Conservation (phyloP, 2,329 filamentous ascomycete genomes). For the Paraconiothyrium sp. region DNA sequence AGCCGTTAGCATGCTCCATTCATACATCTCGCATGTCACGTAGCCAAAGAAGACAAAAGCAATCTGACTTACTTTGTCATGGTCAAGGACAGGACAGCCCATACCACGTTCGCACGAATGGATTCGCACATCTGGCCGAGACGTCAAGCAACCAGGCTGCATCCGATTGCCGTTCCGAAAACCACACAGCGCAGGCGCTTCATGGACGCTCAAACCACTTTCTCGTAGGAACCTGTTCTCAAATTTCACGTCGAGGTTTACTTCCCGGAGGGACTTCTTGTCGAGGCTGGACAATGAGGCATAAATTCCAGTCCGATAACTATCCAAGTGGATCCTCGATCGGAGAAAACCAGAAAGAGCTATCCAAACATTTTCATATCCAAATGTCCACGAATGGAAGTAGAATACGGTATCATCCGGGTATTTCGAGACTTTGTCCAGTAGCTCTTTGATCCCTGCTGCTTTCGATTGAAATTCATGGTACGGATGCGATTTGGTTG, state of each 20-base stretch:
- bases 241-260: conserved; percentile 50
- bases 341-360: conserved; percentile 76
- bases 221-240: conserved; percentile 34
- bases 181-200: conserved; percentile 75
- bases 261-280: conserved; percentile 32
- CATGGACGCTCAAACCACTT: conserved; percentile 56
- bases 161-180: conserved; percentile 77
- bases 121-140: conserved; percentile 68
- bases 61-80: conserved; percentile 42
- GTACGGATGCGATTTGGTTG: conserved; percentile 60
- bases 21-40: too few species aligned
- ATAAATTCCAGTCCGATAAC: conserved; percentile 81
- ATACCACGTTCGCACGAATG: conserved; percentile 87
- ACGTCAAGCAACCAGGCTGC: conserved; percentile 77
- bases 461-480: conserved; percentile 70
- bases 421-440: conserved; percentile 74
- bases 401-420: conserved; percentile 81
- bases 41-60: not conserved
- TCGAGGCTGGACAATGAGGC: conserved; percentile 59
- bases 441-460: conserved; percentile 77
- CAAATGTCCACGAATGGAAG: conserved; percentile 89
- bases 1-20: not conserved
- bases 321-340: conserved; percentile 81
- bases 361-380: conserved; percentile 92
- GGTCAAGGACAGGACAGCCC: conserved; percentile 63